Evolutionary conservation across 1,284 basidiomycete genomes (phyloP).

Genomic region (Coniferiporia sulphurascens): DNA sequence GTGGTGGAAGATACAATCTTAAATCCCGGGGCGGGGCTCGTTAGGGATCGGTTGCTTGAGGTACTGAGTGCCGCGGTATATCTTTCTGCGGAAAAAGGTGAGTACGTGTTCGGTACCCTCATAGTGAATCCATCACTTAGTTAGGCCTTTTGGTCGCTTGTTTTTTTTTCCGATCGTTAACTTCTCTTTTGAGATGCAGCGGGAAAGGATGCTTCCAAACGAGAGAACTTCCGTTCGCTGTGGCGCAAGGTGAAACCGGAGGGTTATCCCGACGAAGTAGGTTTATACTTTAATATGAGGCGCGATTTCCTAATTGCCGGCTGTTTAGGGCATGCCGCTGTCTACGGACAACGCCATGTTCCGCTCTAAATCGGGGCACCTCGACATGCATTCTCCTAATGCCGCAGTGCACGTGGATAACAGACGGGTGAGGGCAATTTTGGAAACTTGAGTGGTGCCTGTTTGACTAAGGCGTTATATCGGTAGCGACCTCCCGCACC

Average conservation of each 20-base stretch:
- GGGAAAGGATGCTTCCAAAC: constrained; percentile 10
- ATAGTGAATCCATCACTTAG: neutral
- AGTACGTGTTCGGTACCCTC: constrained; percentile 21
- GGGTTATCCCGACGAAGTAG: constrained; percentile 44
- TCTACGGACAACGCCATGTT: constrained; percentile 12
- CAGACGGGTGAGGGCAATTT: constrained; percentile 18
- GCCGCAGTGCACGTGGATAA: neutral
- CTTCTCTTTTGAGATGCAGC: neutral
- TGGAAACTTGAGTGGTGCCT: constrained; percentile 6
- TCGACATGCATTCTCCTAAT: neutral
- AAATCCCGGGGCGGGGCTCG: constrained; percentile 61
- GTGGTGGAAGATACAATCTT: constrained; percentile 64
- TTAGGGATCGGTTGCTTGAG: constrained; percentile 64
- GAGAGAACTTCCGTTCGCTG: constrained; percentile 11
- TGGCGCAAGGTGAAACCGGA: constrained; percentile 16
- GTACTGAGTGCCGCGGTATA: constrained; percentile 70
- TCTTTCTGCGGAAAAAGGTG: constrained; percentile 44
- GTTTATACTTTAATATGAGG: constrained; percentile 1
- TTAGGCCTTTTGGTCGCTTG: neutral
- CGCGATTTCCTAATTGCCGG: neutral
- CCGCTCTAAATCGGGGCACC: constrained; percentile 1
- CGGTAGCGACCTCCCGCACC: constrained; percentile 25
- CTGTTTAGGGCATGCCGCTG: constrained; percentile 12
- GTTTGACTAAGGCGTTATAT: constrained; percentile 22
- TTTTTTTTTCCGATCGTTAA: neutral